Conservation (phyloP, 2,329 filamentous ascomycete species). For the Nothomitra cinnamomea region DNA sequence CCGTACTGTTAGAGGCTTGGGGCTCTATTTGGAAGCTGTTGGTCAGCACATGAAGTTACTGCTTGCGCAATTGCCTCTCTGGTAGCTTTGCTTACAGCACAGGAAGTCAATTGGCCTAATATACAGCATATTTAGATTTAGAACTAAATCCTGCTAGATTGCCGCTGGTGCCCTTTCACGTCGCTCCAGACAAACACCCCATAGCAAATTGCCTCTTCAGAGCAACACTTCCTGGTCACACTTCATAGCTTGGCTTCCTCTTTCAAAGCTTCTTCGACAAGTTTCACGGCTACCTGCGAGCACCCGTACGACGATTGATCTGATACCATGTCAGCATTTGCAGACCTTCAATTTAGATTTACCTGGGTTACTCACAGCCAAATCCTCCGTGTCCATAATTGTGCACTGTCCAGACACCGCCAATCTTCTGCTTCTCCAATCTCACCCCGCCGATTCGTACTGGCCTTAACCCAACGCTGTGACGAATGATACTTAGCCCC, state of each 20-base stretch:
- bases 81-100: no score
- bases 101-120: no score
- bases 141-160: no score
- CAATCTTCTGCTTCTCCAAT: constrained; percentile 53
- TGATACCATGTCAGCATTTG: background rate
- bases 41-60: no score
- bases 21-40: no score
- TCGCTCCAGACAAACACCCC: no score
- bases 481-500: constrained; percentile 57
- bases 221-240: background rate
- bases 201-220: no score
- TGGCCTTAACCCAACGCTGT: constrained; percentile 69
- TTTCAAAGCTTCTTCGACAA: constrained; percentile 4
- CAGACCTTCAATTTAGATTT: no score
- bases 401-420: constrained; percentile 54
- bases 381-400: constrained; percentile 68
- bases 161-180: no score
- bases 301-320: constrained; percentile 7
- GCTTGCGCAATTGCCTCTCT: no score
- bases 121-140: no score
- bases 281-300: constrained; percentile 4
- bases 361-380: constrained; percentile 33
- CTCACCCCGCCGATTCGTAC: constrained; percentile 56
- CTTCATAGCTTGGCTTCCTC: background rate
- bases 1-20: no score